Evolutionary conservation across 495 filamentous ascomycete genomes (phyloP), one percentile per base, ranked within the genome.

Genomic region (Symbiotaphrina buchneri): DNA sequence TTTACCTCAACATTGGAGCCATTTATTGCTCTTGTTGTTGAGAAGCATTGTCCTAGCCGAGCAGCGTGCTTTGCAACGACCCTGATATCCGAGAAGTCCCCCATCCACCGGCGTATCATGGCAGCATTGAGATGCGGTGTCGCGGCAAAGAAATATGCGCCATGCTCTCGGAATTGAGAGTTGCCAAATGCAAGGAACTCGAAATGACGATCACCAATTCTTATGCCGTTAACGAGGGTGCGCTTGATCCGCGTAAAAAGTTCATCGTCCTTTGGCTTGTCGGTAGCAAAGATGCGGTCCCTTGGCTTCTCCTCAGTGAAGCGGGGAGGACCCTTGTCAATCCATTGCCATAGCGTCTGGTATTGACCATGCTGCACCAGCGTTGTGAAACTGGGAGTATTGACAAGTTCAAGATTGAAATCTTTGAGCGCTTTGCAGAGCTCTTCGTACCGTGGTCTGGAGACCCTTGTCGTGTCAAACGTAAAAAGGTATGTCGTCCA

Each of bases 141-240:
- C 0, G 69, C 59, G 0, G 76, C 65, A 42, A 75, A 93, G 49
- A 99, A 91, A 41, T 85, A 95, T 1, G 84, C 84, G 0, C 82
- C 80, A 45, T 83, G 69, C 45, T 95, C 85, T 10, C 87, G 68
- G 35, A 99, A 76, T 39, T 95, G 87, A 0, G 85, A 93, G 47
- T 92, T 95, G 0, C 87, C 85, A 47, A 82, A 92, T 4, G 90
- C 85, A 15, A 99, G 68, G 40, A 93, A 94, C 43, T 90, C 64
- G 46, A 77, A 99, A 39, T 68, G 72, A 8, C 76, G 69, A 38
- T 68, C 67, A 8, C 77, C 87, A 31, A 99, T 70, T 1, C 51
- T 54, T 36, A 99, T 91, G 5, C 87, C 87, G 26, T 84, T 68
- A 4, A 49, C 53, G 41, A 97, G 42, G 3, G 75, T 65, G 27